Conservation (phyloP, 2,329 filamentous ascomycete genomes). For the Trematosphaeria pertusa region DNA sequence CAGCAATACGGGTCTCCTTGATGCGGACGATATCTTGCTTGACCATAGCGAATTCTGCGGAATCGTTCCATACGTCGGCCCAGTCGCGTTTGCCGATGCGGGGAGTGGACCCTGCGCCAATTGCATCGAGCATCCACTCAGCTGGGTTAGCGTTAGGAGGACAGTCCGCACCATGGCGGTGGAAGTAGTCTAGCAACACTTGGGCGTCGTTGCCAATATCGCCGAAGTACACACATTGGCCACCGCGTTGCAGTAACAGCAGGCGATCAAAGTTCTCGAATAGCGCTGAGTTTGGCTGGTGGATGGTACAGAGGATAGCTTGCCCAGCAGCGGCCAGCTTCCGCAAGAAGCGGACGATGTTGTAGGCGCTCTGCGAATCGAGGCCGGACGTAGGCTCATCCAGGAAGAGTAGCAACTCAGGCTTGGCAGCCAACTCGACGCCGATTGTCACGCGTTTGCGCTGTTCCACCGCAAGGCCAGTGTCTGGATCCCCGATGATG, state of each 20-base stretch:
- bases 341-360: slow-evolving; percentile 78
- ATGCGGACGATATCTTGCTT: slow-evolving; percentile 72
- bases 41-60: slow-evolving; percentile 70
- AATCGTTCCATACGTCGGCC: slow-evolving; percentile 80
- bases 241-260: slow-evolving; percentile 77
- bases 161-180: slow-evolving; percentile 63
- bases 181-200: slow-evolving; percentile 68
- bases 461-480: slow-evolving; percentile 70
- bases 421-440: slow-evolving; percentile 68
- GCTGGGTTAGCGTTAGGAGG: slow-evolving; percentile 62
- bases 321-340: slow-evolving; percentile 82
- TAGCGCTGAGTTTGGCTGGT: slow-evolving; percentile 84
- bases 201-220: slow-evolving; percentile 79
- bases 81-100: slow-evolving; percentile 79
- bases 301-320: slow-evolving; percentile 89
- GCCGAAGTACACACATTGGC: slow-evolving; percentile 84
- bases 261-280: slow-evolving; percentile 90
- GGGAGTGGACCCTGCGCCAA: slow-evolving; percentile 75
- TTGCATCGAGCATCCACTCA: slow-evolving; percentile 87
- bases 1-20: slow-evolving; percentile 65
- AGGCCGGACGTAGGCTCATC: slow-evolving; percentile 81
- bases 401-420: slow-evolving; percentile 76
- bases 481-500: slow-evolving; percentile 67
- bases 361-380: slow-evolving; percentile 75
- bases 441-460: slow-evolving; percentile 71